Conservation (phyloP, 352 stramenopile genomes). For the Globisporangium ultimum region DNA sequence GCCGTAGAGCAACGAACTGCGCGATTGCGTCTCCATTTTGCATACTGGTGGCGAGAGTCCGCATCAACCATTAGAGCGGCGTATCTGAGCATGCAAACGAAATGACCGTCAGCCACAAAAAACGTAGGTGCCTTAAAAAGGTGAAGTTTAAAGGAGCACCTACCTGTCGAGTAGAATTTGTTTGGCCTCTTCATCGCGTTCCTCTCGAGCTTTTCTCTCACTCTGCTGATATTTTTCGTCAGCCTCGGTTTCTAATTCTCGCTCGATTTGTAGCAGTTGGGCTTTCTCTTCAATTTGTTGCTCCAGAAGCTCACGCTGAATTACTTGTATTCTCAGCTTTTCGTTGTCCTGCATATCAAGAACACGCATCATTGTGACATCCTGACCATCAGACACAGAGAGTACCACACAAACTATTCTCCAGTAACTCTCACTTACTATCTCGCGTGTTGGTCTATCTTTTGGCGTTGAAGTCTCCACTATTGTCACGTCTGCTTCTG, state of each 20-base stretch:
- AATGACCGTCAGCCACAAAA: neutral
- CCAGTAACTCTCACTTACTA: neutral
- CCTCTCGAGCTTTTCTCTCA: neutral
- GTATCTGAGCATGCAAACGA: constrained; percentile 26
- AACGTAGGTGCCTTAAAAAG: neutral
- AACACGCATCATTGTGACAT: neutral
- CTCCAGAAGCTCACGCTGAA: constrained; percentile 13
- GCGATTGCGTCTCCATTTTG: constrained; percentile 52
- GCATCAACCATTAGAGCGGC: constrained; percentile 26
- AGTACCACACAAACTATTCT: neutral
- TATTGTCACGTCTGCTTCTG: neutral
- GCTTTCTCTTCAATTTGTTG: constrained; percentile 8
- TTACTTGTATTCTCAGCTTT: constrained; percentile 2
- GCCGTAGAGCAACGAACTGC: constrained; percentile 36
- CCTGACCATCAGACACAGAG: neutral
- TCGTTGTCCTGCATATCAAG: constrained; percentile 1
- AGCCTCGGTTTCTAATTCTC: constrained; percentile 8
- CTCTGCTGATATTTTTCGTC: constrained; percentile 4
- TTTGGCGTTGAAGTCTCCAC: neutral
- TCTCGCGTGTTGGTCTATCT: neutral
- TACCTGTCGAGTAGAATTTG: constrained; percentile 7
- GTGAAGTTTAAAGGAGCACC: neutral
- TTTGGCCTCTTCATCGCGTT: constrained; percentile 9
- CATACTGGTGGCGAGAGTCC: constrained; percentile 43
- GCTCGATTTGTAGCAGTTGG: constrained; percentile 1